Percentiles rank a stretch among this genome's conserved stretches.
These are phyloP conservation scores for Drechslera avenae DNA, from an alignment of 2,329 filamentous ascomycete species.

Conservation along the genomic window DNA sequence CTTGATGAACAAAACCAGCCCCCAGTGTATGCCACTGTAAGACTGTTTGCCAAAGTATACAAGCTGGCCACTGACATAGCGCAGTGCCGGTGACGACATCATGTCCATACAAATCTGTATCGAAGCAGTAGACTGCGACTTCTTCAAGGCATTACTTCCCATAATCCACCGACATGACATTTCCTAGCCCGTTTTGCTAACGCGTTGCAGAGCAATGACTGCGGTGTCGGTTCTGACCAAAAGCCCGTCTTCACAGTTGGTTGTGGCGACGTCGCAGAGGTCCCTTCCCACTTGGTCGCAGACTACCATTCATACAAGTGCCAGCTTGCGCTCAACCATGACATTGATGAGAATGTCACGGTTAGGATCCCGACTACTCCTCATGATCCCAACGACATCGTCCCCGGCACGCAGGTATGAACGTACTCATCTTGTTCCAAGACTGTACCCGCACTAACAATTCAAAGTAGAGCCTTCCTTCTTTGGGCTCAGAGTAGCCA, in stretches of 20 bases:
- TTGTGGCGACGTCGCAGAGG: conserved; percentile 1
- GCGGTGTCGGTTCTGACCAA: not conserved
- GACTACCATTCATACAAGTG: conserved; percentile 2
- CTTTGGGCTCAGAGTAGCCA: not conserved
- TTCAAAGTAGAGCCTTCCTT: not conserved
- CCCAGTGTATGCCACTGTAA: conserved; percentile 18
- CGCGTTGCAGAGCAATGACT: not conserved
- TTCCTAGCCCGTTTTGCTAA: too few relatives aligned
- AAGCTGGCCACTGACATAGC: not conserved
- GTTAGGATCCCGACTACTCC: not conserved
- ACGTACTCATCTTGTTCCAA: not conserved
- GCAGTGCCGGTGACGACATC: conserved; percentile 2
- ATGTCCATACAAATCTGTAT: conserved; percentile 19
- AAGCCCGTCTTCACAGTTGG: conserved; percentile 1
- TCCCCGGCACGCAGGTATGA: not conserved
- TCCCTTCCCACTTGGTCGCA: not conserved
- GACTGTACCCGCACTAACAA: not conserved
- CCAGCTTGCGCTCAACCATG: not conserved
- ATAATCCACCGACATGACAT: too few relatives aligned
- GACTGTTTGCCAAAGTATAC: not conserved
- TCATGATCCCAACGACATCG: not conserved
- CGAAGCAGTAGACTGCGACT: conserved; percentile 9
- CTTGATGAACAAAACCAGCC: conserved; percentile 14
- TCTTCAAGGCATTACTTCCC: conserved; percentile 18
- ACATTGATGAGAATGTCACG: not conserved